A percentile compares a stretch with the other conserved stretches of the same genome.
These are phyloP conservation scores for Wallemia ichthyophaga DNA, from an alignment of 1,284 basidiomycete genomes.

Conservation along the genomic window DNA sequence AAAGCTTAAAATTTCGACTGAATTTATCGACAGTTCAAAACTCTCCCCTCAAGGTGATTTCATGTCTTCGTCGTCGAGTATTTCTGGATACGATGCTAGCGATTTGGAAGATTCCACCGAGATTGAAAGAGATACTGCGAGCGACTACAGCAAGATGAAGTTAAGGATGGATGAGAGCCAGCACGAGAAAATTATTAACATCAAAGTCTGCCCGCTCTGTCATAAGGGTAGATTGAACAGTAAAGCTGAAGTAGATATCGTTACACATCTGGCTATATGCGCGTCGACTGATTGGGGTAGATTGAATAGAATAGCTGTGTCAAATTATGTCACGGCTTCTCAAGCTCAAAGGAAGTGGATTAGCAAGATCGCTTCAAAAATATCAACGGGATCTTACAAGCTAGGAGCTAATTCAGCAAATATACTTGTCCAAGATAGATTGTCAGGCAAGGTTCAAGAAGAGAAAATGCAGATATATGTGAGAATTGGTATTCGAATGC, in stretches of 20 bases:
- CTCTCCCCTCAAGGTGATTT: background rate
- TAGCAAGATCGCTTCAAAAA: constrained; percentile 57
- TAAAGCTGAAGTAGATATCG: constrained; percentile 71
- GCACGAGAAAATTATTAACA: constrained; percentile 62
- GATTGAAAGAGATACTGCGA: background rate
- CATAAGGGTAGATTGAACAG: constrained; percentile 53
- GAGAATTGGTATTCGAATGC: constrained; percentile 55
- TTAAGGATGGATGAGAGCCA: background rate
- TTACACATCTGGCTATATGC: constrained; percentile 77
- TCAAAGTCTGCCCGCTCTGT: constrained; percentile 77
- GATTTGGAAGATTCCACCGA: background rate
- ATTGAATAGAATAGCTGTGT: constrained; percentile 60
- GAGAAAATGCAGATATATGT: constrained; percentile 98
- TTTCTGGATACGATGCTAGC: background rate
- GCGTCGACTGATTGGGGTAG: constrained; percentile 72
- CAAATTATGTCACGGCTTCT: constrained; percentile 79
- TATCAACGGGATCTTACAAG: constrained; percentile 46
- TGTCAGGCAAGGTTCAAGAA: constrained; percentile 72
- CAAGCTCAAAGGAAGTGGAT: constrained; percentile 96
- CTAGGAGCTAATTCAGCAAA: constrained; percentile 84
- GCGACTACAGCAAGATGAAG: background rate
- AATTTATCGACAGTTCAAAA: background rate
- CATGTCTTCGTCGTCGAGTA: background rate
- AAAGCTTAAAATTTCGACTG: background rate
- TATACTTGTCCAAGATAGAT: constrained; percentile 74